phyloP scores from a whole-genome alignment of 2,329 filamentous ascomycete species.

The Mycogone perniciosa region DNA sequence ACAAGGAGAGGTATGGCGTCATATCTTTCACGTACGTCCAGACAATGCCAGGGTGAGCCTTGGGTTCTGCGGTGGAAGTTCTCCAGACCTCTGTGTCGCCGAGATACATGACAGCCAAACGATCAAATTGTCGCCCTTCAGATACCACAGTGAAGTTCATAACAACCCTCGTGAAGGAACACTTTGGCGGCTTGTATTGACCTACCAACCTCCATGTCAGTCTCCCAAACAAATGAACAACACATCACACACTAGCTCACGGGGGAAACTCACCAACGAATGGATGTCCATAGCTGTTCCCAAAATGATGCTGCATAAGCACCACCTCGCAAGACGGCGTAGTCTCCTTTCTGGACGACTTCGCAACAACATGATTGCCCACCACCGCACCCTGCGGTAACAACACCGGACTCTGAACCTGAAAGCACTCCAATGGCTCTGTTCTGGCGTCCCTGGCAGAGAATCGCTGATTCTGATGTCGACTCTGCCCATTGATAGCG shows the following conservation, averaged over 20 bases:
- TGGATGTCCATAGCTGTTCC: slow-evolving; percentile 63
- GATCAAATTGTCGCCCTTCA: slow-evolving; percentile 67
- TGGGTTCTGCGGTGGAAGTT: slow-evolving; percentile 77
- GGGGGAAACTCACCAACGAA: slow-evolving; percentile 55
- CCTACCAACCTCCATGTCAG: slow-evolving; percentile 2
- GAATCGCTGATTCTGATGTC: not conserved
- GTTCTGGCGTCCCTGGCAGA: not conserved
- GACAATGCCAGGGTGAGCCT: slow-evolving; percentile 54
- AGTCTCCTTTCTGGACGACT: not conserved
- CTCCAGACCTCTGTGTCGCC: slow-evolving; percentile 75
- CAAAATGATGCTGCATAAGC: slow-evolving; percentile 69
- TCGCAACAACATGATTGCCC: not conserved
- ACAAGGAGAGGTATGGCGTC: slow-evolving; percentile 63
- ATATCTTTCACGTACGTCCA: slow-evolving; percentile 78
- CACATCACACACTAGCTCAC: not conserved
- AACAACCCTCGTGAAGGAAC: slow-evolving; percentile 65
- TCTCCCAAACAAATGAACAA: not conserved
- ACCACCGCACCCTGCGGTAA: slow-evolving; percentile 35
- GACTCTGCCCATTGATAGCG: no score
- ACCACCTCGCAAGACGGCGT: slow-evolving; percentile 40
- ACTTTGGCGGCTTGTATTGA: slow-evolving; percentile 41
- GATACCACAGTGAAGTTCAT: slow-evolving; percentile 72
- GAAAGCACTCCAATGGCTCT: slow-evolving; percentile 48
- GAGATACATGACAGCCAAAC: slow-evolving; percentile 68
- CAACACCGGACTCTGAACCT: slow-evolving; percentile 62